Percentiles rank a stretch among this genome's conserved stretches.
These are phyloP conservation scores for Phytophthora sansomeana DNA, from an alignment of 352 stramenopile species.

Conservation along the genomic window DNA sequence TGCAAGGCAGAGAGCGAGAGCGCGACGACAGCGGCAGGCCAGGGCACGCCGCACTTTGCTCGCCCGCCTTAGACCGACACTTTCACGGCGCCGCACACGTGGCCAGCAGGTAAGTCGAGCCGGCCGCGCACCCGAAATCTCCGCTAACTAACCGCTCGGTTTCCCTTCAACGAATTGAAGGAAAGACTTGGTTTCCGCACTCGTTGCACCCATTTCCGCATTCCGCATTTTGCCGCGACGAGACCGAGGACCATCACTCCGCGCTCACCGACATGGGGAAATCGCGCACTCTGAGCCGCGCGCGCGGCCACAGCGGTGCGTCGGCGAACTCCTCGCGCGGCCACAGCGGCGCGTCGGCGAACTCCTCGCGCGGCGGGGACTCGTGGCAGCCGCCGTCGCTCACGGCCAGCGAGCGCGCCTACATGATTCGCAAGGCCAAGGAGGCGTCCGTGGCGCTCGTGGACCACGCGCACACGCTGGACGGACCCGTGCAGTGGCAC, in stretches of 20 bases:
- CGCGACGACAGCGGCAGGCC: slow-evolving; percentile 13
- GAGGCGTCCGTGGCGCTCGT: slow-evolving; percentile 75
- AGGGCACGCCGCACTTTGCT: slow-evolving; percentile 1
- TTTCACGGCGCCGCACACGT: slow-evolving; percentile 23
- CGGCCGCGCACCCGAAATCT: background rate
- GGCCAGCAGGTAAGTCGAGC: slow-evolving; percentile 7
- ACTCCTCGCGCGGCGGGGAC: slow-evolving; percentile 14
- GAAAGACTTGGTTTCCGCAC: background rate
- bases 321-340: slow-evolving; percentile 14
- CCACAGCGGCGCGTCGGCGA: slow-evolving; percentile 17
- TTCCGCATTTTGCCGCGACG: slow-evolving; percentile 13
- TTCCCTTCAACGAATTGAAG: background rate
- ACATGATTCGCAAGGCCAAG: slow-evolving; percentile 74
- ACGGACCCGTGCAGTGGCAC: slow-evolving; percentile 77
- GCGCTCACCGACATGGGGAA: slow-evolving; percentile 25
- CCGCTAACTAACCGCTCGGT: background rate
- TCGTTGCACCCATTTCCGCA: slow-evolving; percentile 19
- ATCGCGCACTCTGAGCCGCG: slow-evolving; percentile 27
- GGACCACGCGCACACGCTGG: slow-evolving; percentile 76
- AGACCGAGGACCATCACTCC: slow-evolving; percentile 23
- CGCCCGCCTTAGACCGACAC: slow-evolving; percentile 17
- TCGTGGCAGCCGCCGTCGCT: slow-evolving; percentile 39
- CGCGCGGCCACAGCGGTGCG: slow-evolving; percentile 25
- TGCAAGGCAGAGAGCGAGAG: slow-evolving; percentile 32
- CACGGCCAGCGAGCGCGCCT: slow-evolving; percentile 51